Conservation (phyloP, 2,329 filamentous ascomycete species). For the Sporothrix curviconia region DNA sequence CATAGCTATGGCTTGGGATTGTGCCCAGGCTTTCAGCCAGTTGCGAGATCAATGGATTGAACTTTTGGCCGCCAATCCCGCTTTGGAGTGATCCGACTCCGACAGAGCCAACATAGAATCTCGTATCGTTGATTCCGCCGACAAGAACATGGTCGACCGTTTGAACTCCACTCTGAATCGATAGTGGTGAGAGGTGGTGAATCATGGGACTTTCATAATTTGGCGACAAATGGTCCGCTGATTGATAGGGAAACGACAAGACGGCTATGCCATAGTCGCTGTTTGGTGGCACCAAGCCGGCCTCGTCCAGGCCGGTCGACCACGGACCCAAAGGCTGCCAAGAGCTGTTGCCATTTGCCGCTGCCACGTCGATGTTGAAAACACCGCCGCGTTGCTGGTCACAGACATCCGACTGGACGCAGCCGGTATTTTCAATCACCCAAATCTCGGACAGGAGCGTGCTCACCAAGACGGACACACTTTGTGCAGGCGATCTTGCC, state of each 20-base stretch:
- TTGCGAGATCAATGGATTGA: constrained; percentile 47
- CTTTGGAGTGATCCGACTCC: constrained; percentile 51
- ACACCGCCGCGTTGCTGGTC: constrained; percentile 50
- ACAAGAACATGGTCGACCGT: constrained; percentile 43
- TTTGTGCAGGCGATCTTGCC: constrained; percentile 26
- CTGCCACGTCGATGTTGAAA: constrained; percentile 48
- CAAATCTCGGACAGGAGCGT: constrained; percentile 66
- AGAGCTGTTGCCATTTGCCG: constrained; percentile 25
- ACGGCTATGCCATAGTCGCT: constrained; percentile 57
- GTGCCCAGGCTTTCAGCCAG: constrained; percentile 51
- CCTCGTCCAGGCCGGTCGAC: constrained; percentile 51
- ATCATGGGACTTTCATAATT: no score
- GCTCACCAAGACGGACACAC: constrained; percentile 53
- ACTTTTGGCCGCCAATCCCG: constrained; percentile 43
- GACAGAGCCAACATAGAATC: constrained; percentile 48
- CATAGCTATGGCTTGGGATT: constrained; percentile 68
- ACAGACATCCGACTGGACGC: constrained; percentile 55
- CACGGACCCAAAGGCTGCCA: constrained; percentile 56
- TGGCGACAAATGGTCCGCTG: constrained; percentile 20
- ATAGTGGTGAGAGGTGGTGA: no score
- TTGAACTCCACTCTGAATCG: no score
- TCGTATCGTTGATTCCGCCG: constrained; percentile 49
- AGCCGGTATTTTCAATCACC: constrained; percentile 60
- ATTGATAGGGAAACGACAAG: constrained; percentile 30
- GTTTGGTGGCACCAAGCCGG: constrained; percentile 48